Evolutionary conservation across 1,139 yeast genomes (phyloP).

Genomic region (Lodderomyces jiufengensis): DNA sequence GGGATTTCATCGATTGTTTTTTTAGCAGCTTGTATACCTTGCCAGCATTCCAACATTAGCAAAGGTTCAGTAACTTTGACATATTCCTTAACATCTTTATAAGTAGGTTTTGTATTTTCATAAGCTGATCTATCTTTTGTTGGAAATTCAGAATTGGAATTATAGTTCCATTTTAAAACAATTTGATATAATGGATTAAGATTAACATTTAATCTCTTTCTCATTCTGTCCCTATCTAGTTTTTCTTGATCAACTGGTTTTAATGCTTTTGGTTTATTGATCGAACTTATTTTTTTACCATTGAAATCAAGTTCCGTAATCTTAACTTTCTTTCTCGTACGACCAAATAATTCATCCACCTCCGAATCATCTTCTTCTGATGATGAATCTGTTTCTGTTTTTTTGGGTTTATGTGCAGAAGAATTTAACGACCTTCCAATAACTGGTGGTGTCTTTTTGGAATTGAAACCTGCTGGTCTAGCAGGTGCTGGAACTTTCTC

Average conservation of each 20-base stretch:
- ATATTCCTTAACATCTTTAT: slow-evolving; percentile 60
- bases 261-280: slow-evolving; percentile 12
- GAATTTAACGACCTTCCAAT: slow-evolving; percentile 37
- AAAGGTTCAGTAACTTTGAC: slow-evolving; percentile 71
- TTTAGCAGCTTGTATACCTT: slow-evolving; percentile 73
- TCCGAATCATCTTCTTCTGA: slow-evolving; percentile 39
- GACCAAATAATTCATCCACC: slow-evolving; percentile 41
- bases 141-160: slow-evolving; percentile 56
- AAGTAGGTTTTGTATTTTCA: slow-evolving; percentile 40
- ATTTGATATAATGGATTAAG: slow-evolving; percentile 69
- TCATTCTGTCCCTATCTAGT: slow-evolving; percentile 72
- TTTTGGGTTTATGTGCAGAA: slow-evolving; percentile 19
- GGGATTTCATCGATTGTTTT: slow-evolving; percentile 62
- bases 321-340: slow-evolving; percentile 30
- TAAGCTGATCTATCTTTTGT: slow-evolving; percentile 39
- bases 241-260: slow-evolving; percentile 40
- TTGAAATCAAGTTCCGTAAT: slow-evolving; percentile 38
- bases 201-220: slow-evolving; percentile 74
- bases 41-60: slow-evolving; percentile 90
- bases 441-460: slow-evolving; percentile 19
- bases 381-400: slow-evolving; percentile 31
- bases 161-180: slow-evolving; percentile 77
- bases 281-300: slow-evolving; percentile 28
- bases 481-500: slow-evolving; percentile 56
- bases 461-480: slow-evolving; percentile 80